These are phyloP conservation scores for Phaffia tasmanica DNA, from an alignment of 768 basidiomycete genomes.

Conservation along the genomic window DNA sequence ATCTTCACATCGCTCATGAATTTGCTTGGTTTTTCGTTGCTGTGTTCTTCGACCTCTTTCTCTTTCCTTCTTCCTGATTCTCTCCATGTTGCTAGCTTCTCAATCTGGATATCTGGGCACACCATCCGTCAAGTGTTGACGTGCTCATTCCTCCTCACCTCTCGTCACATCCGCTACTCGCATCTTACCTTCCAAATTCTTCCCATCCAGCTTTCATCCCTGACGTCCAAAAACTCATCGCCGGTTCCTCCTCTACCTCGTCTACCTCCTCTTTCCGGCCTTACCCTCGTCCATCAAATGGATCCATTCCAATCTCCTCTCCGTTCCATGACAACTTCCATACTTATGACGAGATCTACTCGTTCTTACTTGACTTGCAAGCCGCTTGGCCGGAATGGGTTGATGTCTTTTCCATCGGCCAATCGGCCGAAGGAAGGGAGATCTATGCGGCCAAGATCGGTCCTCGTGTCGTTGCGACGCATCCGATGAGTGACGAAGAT, in stretches of 20 bases:
- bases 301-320: neutral
- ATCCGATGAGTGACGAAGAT: constrained; percentile 27
- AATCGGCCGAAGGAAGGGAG: constrained; percentile 51
- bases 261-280: neutral
- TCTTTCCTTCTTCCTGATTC: too few species aligned
- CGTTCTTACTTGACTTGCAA: constrained; percentile 47
- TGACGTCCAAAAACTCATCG: neutral
- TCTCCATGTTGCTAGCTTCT: neutral
- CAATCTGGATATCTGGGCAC: constrained; percentile 24
- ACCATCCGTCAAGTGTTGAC: neutral
- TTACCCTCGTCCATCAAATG: neutral
- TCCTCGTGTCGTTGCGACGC: constrained; percentile 2
- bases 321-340: constrained; percentile 47
- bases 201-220: neutral
- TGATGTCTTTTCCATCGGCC: constrained; percentile 46
- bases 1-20: too few species aligned
- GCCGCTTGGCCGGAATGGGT: constrained; percentile 45
- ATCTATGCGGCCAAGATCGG: constrained; percentile 50
- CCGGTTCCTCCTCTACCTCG: neutral
- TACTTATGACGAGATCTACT: constrained; percentile 47
- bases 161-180: neutral
- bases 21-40: too few species aligned
- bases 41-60: too few species aligned
- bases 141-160: neutral
- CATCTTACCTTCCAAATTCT: neutral